Evolutionary conservation across 345 rosid species (phyloP).

Genomic region (Barbarea vulgaris): DNA sequence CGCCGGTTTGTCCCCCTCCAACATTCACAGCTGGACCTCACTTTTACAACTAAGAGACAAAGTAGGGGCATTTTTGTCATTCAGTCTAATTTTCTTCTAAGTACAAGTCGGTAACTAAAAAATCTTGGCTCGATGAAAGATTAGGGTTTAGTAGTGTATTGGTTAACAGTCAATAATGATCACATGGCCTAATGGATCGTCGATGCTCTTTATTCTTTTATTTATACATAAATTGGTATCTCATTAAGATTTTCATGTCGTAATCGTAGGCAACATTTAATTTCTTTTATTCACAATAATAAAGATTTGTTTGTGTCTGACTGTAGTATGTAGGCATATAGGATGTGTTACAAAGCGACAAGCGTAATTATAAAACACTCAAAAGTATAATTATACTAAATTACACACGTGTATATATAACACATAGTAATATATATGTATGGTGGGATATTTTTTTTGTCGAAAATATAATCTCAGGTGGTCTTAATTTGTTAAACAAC

Average conservation of each 20-base stretch:
- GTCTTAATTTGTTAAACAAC: no score
- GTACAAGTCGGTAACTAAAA: background rate
- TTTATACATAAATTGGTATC: background rate
- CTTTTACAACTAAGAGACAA: constrained; percentile 11
- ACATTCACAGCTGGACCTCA: constrained; percentile 38
- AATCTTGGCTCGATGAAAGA: constrained; percentile 9
- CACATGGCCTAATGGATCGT: constrained; percentile 26
- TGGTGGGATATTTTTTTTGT: no score
- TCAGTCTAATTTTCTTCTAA: background rate
- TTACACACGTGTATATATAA: no score
- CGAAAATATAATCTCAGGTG: no score
- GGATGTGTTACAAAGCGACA: background rate
- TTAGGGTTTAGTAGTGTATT: background rate
- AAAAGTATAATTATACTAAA: no score
- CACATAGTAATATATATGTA: no score
- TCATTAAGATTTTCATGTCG: constrained; percentile 16
- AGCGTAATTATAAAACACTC: no score
- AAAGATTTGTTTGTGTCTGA: background rate
- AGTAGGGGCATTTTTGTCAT: background rate
- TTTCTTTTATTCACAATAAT: background rate
- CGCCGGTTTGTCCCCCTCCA: constrained; percentile 34
- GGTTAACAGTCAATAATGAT: background rate
- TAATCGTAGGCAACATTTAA: background rate
- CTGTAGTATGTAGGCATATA: background rate
- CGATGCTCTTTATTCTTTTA: background rate